These are phyloP conservation scores for Solanum boliviense DNA, from an alignment of 257 asterid genomes.

Conservation along the genomic window DNA sequence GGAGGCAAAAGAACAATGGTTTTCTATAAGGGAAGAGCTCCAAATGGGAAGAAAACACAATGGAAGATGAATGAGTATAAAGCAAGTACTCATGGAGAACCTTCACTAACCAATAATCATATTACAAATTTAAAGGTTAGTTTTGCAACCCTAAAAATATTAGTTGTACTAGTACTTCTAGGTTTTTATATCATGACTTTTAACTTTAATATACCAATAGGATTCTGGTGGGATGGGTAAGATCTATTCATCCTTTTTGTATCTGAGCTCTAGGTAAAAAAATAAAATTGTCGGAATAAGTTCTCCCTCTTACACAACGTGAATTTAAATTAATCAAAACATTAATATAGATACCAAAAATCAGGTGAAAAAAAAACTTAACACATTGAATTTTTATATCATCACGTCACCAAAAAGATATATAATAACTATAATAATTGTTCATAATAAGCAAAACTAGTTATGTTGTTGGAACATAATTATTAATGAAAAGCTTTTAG, in stretches of 20 bases:
- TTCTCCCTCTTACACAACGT: neutral
- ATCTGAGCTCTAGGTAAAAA: neutral
- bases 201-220: neutral
- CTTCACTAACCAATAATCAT: conserved; percentile 8
- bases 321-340: neutral
- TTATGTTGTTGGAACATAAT: neutral
- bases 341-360: no score
- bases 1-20: conserved; percentile 56
- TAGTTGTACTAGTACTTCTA: neutral
- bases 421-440: neutral
- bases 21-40: conserved; percentile 49
- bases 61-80: conserved; percentile 73
- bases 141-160: neutral
- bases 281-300: neutral
- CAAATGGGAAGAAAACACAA: conserved; percentile 31
- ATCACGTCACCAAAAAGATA: neutral
- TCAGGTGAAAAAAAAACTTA: neutral
- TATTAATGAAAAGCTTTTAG: neutral
- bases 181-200: neutral
- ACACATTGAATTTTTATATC: neutral
- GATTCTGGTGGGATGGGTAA: neutral
- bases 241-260: neutral
- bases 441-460: neutral
- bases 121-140: conserved; percentile 17
- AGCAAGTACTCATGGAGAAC: conserved; percentile 8